phyloP scores from a whole-genome alignment of 352 stramenopile genomes.

The Stramenopiles sp. region DNA sequence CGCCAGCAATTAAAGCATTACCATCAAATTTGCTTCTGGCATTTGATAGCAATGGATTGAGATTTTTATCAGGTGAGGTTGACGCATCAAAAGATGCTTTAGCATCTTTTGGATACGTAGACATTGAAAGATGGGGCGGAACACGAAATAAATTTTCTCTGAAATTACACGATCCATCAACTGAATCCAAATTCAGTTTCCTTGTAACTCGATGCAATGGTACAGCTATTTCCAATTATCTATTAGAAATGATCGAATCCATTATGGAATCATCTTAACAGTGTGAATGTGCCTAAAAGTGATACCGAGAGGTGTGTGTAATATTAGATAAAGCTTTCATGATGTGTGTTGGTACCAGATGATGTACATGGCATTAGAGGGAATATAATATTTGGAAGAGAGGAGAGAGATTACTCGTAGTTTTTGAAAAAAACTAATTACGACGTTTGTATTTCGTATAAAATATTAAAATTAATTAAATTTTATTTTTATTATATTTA shows the following conservation, averaged over 20 bases:
- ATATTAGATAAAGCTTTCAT: no score
- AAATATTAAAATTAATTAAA: no score
- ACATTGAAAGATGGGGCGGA: constrained; percentile 4
- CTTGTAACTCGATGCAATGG: not conserved
- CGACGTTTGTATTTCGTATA: no score
- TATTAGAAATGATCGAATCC: not conserved
- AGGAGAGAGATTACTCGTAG: no score
- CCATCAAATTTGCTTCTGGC: not conserved
- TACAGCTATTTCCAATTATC: constrained; percentile 2
- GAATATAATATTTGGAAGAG: no score
- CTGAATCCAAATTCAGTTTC: not conserved
- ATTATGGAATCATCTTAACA: not conserved
- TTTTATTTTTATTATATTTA: no score
- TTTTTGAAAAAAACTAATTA: no score
- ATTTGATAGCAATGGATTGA: constrained; percentile 1
- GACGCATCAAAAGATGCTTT: not conserved
- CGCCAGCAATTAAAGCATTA: not conserved
- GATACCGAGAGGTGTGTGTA: no score
- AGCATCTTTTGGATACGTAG: not conserved
- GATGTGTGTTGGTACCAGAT: no score
- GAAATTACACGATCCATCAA: not conserved
- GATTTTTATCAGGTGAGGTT: not conserved
- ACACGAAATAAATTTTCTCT: constrained; percentile 3
- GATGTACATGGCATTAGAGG: no score
- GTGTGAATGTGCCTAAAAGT: no score